Evolutionary conservation across 2,329 filamentous ascomycete species (phyloP).

Genomic region (Clonostachys rhizophaga): DNA sequence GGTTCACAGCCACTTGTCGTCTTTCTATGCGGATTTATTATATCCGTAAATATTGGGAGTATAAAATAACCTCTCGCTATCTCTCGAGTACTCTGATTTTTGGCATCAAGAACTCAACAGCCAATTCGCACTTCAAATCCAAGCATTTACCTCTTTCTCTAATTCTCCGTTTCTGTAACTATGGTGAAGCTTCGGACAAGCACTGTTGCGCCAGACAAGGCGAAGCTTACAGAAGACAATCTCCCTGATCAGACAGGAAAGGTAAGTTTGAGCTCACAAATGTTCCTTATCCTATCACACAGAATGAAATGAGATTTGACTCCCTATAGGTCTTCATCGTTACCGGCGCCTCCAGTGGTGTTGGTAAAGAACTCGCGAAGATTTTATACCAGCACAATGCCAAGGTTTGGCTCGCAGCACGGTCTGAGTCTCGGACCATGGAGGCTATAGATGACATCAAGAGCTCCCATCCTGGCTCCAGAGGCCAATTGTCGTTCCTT

Average conservation of each 20-base stretch:
- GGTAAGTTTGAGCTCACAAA: neutral
- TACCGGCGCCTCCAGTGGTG: conserved; percentile 26
- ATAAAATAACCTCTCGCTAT: too few relatives aligned
- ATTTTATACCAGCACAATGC: conserved; percentile 47
- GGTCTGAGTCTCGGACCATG: conserved; percentile 30
- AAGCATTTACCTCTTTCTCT: too few relatives aligned
- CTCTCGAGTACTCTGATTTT: too few relatives aligned
- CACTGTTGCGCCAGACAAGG: conserved; percentile 1
- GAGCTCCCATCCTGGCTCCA: conserved; percentile 16
- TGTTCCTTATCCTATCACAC: too few relatives aligned
- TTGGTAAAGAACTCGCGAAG: conserved; percentile 43
- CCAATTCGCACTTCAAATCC: too few relatives aligned
- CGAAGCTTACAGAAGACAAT: conserved; percentile 1
- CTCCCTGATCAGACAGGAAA: conserved; percentile 2
- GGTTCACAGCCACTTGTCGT: too few relatives aligned
- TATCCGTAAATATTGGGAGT: too few relatives aligned
- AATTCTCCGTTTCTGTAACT: too few relatives aligned
- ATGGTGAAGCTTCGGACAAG: too few relatives aligned
- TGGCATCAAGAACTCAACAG: too few relatives aligned
- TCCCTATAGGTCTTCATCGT: conserved; percentile 36
- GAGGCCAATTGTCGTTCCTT: conserved; percentile 30
- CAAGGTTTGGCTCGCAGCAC: conserved; percentile 45
- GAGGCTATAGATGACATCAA: conserved; percentile 34
- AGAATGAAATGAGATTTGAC: too few relatives aligned
- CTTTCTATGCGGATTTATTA: too few relatives aligned